These are phyloP conservation scores for Populus hybrid DNA, from an alignment of 441 rosid genomes.

Conservation along the genomic window DNA sequence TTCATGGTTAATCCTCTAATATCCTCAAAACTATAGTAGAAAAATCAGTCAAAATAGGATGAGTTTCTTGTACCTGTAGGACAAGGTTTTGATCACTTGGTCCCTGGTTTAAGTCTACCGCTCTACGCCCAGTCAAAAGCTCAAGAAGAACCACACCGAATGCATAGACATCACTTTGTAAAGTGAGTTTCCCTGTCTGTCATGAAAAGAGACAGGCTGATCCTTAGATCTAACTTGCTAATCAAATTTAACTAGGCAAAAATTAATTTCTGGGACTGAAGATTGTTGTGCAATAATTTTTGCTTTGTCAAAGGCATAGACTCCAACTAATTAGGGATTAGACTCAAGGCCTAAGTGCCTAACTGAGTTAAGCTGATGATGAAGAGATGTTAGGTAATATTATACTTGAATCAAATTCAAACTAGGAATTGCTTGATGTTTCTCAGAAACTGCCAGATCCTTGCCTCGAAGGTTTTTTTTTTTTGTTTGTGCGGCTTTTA, in stretches of 20 bases:
- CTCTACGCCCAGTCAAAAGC: slow-evolving; percentile 91
- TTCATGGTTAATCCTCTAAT: slow-evolving; percentile 3
- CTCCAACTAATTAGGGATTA: neutral
- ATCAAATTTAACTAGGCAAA: neutral
- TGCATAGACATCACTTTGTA: slow-evolving; percentile 95
- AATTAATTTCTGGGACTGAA: neutral
- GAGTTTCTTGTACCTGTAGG: slow-evolving; percentile 50
- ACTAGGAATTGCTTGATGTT: neutral
- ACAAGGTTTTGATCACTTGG: slow-evolving; percentile 84
- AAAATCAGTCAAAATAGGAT: slow-evolving; percentile 8
- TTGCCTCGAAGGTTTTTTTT: neutral
- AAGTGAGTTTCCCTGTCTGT: slow-evolving; percentile 92
- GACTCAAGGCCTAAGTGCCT: neutral
- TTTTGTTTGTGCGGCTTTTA: neutral
- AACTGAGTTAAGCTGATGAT: neutral
- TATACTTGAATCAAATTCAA: neutral
- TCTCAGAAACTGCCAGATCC: neutral
- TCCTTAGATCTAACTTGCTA: slow-evolving; percentile 3
- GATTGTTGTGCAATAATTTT: neutral
- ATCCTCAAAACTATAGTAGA: slow-evolving; percentile 8
- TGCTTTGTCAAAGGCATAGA: neutral
- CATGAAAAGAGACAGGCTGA: slow-evolving; percentile 9
- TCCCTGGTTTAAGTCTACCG: slow-evolving; percentile 82
- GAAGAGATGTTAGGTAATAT: neutral
- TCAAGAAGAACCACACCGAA: slow-evolving; percentile 93